Base-by-base conservation (phyloP, 164 flowering plant genomes). In the Vitis riparia region DNA sequence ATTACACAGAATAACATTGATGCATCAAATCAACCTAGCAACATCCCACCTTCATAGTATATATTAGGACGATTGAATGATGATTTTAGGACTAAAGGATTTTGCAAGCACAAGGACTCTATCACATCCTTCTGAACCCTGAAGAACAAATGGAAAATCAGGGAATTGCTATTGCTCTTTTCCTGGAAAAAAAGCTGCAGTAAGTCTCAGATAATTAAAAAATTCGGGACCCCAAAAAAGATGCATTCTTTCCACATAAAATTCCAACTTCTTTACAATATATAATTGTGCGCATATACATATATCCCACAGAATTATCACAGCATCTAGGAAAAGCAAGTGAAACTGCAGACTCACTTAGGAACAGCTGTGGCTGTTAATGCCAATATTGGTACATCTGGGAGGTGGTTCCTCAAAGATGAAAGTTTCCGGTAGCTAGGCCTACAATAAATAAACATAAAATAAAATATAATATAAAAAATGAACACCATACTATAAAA, bases 341-440 rank as follows among this genome's bases (percentile, higher is more conserved):
- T 3, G 44, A 37, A 37, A 37, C 6, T 23, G 0, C 44, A 37
- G 44, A 85, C 91, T 87, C 76, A 92, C 98, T 92, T 92, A 14
- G 97, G 98, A 83, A 76, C 94, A 76, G 97, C 98, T 59, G 97
- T 94, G 59, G 97, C 97, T 59, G 98, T 94, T 87, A 94, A 82
- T 62, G 98, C 98, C 76, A 94, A 72, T 72, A 94, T 85, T 50
- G 97, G 97, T 67, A 92, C 81, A 74, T 79, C 83, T 57, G 93
- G 90, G 32, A 94, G 78, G 66, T 16, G 81, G 51, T 76, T 81
- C 75, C 98, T 88, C 71, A 94, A 75, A 74, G 91, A 87, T 58
- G 97, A 88, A 71, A 94, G 97, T 80, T 94, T 92, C 64, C 89
- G 87, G 75, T 94, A 92, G 83, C 93, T 88, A 68, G 98, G 97